phyloP scores from a whole-genome alignment of 495 filamentous ascomycete genomes.

The Lasiosphaeriaceae sp. region DNA sequence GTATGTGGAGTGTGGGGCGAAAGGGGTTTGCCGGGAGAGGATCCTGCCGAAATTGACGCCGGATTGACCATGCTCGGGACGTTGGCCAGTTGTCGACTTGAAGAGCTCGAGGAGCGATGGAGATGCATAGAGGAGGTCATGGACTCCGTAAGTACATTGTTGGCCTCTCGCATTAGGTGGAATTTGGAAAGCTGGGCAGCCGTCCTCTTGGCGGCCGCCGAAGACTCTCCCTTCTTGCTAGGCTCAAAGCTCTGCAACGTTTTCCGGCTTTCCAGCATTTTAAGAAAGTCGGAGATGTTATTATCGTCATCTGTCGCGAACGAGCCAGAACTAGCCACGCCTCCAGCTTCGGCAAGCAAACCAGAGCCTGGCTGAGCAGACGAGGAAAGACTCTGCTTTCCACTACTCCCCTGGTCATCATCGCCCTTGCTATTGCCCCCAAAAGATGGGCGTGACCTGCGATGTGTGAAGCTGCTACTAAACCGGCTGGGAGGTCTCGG shows the following conservation, averaged over 20 bases:
- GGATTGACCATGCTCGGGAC: slow-evolving; percentile 81
- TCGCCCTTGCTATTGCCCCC: slow-evolving; percentile 67
- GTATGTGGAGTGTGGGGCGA: slow-evolving; percentile 94
- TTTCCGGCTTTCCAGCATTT: slow-evolving; percentile 75
- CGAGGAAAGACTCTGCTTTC: slow-evolving; percentile 78
- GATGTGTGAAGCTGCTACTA: slow-evolving; percentile 60
- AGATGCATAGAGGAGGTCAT: slow-evolving; percentile 80
- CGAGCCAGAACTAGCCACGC: slow-evolving; percentile 70
- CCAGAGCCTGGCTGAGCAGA: slow-evolving; percentile 87
- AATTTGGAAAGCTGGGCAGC: slow-evolving; percentile 71
- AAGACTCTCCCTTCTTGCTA: slow-evolving; percentile 52
- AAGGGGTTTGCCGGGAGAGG: slow-evolving; percentile 86
- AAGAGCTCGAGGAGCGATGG: slow-evolving; percentile 77
- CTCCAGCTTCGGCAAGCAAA: slow-evolving; percentile 66
- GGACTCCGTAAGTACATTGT: slow-evolving; percentile 79
- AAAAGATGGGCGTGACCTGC: slow-evolving; percentile 70
- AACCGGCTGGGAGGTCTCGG: slow-evolving; percentile 75
- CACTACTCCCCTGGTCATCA: slow-evolving; percentile 82
- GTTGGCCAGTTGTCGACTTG: slow-evolving; percentile 77
- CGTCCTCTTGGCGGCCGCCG: slow-evolving; percentile 56
- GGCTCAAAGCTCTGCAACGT: slow-evolving; percentile 68
- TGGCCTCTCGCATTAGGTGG: slow-evolving; percentile 79
- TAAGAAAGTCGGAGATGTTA: slow-evolving; percentile 88
- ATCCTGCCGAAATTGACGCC: slow-evolving; percentile 77
- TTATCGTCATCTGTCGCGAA: slow-evolving; percentile 85